Conservation (phyloP, 2,329 filamentous ascomycete species). For the Aspergillus amoenus region DNA sequence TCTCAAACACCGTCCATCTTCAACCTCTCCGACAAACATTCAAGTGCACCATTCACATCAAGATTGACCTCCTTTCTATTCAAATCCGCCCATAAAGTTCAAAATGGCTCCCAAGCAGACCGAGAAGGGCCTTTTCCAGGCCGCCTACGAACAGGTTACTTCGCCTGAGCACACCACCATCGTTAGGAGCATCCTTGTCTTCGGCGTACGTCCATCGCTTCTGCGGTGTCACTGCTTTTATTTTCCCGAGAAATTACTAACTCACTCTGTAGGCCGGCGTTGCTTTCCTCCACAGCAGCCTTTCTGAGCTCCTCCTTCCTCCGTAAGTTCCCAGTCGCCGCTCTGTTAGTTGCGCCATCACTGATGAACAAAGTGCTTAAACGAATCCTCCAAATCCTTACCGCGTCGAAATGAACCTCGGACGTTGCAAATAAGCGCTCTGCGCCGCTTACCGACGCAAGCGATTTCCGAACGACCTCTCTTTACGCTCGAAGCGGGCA, state of each 20-base stretch:
- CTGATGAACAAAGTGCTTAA: slow-evolving; percentile 21
- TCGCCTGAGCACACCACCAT: slow-evolving; percentile 68
- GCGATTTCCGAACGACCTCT: slow-evolving; percentile 11
- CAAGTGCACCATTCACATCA: slow-evolving; percentile 5
- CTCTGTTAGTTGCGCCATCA: slow-evolving; percentile 17
- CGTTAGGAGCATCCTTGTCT: slow-evolving; percentile 66
- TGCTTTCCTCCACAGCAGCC: slow-evolving; percentile 66
- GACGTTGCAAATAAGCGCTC: not conserved
- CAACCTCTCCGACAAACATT: slow-evolving; percentile 10
- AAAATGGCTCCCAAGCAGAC: slow-evolving; percentile 64
- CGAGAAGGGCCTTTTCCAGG: slow-evolving; percentile 54
- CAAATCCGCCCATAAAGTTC: slow-evolving; percentile 18
- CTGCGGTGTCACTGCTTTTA: not conserved
- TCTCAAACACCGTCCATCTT: slow-evolving; percentile 4
- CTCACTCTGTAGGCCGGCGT: slow-evolving; percentile 56
- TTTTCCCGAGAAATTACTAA: slow-evolving; percentile 8
- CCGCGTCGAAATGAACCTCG: not conserved
- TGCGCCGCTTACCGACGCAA: not conserved
- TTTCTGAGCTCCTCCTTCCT: slow-evolving; percentile 67
- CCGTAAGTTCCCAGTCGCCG: slow-evolving; percentile 46
- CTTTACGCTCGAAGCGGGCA: slow-evolving; percentile 15
- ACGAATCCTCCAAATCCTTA: not conserved
- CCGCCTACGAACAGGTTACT: slow-evolving; percentile 63
- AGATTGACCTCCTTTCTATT: slow-evolving; percentile 2
- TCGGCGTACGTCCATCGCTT: slow-evolving; percentile 58